phyloP scores from a whole-genome alignment of 768 basidiomycete genomes.

The Leccinellum rugosiceps region DNA sequence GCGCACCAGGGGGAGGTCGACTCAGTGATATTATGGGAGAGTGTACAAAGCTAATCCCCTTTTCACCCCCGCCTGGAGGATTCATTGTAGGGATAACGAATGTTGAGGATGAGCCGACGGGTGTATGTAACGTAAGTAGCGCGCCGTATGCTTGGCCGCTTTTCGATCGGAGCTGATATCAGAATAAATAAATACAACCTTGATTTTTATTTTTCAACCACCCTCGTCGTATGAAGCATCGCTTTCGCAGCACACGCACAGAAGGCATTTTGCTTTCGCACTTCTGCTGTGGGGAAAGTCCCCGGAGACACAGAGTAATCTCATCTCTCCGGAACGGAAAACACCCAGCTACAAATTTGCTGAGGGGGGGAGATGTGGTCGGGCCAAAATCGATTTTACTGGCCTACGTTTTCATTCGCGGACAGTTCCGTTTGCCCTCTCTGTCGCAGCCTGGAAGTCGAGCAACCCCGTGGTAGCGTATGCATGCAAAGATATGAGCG shows the following conservation, averaged over 20 bases:
- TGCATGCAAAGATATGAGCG: constrained; percentile 78
- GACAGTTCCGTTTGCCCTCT: constrained; percentile 49
- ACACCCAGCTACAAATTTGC: constrained; percentile 71
- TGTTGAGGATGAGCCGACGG: not conserved
- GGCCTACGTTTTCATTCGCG: constrained; percentile 19
- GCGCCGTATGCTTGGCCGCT: not conserved
- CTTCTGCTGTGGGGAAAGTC: constrained; percentile 88
- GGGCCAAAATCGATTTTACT: constrained; percentile 49
- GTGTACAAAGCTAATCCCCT: constrained; percentile 21
- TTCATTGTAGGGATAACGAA: constrained; percentile 15
- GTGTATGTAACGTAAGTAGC: not conserved
- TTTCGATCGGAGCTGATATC: constrained; percentile 25
- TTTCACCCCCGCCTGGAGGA: constrained; percentile 13
- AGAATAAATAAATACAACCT: not conserved
- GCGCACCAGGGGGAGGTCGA: constrained; percentile 23
- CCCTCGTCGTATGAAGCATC: constrained; percentile 71
- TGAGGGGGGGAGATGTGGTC: constrained; percentile 48
- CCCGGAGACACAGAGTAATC: constrained; percentile 79
- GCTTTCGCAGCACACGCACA: constrained; percentile 82
- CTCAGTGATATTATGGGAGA: constrained; percentile 26
- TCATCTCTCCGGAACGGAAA: constrained; percentile 62
- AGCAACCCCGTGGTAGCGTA: constrained; percentile 39
- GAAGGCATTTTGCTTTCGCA: constrained; percentile 45
- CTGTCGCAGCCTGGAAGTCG: constrained; percentile 46
- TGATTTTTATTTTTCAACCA: constrained; percentile 20